Percentiles rank a stretch among this genome's conserved stretches.
These are phyloP conservation scores for Pseudopyrenochaeta lycopersici DNA, from an alignment of 2,329 filamentous ascomycete species.

Conservation along the genomic window DNA sequence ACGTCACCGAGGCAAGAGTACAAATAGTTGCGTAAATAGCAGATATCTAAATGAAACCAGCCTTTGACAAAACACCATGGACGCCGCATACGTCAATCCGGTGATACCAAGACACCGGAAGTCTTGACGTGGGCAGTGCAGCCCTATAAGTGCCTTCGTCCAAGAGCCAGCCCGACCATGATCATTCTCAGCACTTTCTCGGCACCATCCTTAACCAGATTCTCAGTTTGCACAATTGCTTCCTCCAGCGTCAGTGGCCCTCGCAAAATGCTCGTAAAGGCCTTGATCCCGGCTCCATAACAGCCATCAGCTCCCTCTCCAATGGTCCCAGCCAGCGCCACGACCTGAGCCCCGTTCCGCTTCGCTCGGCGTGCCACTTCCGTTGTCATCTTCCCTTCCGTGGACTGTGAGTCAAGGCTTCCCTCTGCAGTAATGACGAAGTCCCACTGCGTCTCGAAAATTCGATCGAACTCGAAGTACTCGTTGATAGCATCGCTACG, in stretches of 20 bases:
- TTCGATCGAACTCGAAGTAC: conserved; percentile 58
- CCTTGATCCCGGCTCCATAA: conserved; percentile 43
- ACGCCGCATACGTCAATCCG: not conserved
- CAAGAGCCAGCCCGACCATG: conserved; percentile 43
- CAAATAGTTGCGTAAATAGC: too few relatives aligned
- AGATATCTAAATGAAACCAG: too few relatives aligned
- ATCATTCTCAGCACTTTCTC: conserved; percentile 51
- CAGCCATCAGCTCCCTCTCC: conserved; percentile 39
- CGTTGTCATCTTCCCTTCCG: conserved; percentile 62
- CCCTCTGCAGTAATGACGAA: conserved; percentile 64
- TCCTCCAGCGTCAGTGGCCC: conserved; percentile 45
- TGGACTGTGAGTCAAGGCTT: conserved; percentile 62
- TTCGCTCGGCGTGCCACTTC: conserved; percentile 61
- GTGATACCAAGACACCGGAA: not conserved
- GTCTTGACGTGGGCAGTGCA: not conserved
- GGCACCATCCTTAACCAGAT: conserved; percentile 46
- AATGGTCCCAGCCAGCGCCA: conserved; percentile 46
- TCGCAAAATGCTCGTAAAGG: conserved; percentile 48
- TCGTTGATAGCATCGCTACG: conserved; percentile 61
- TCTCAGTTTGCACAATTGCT: conserved; percentile 47
- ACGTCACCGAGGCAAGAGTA: too few relatives aligned
- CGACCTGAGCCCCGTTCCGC: conserved; percentile 57
- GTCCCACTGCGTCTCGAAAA: conserved; percentile 58
- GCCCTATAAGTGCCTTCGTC: conserved; percentile 17
- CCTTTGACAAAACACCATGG: too few relatives aligned